These are phyloP conservation scores for Cicer arietinum DNA, from an alignment of 306 rosid species.

Conservation along the genomic window DNA sequence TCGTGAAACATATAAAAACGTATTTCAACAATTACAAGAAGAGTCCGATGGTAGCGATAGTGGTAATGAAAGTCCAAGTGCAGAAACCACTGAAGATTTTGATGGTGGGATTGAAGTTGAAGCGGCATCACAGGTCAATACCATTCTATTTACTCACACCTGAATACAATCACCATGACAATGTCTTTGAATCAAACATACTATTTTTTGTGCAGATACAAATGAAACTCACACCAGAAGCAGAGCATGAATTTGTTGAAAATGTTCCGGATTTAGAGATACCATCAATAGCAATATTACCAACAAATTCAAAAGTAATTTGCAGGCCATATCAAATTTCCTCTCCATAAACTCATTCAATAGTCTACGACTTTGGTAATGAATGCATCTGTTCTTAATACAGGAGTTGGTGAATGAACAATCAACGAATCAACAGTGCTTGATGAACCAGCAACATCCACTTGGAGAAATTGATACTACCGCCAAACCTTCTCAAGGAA, in stretches of 20 bases:
- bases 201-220: not conserved
- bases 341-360: too few relatives aligned
- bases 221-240: not conserved
- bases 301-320: not conserved
- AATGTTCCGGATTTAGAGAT: not conserved
- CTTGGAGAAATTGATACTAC: not conserved
- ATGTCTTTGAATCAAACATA: not conserved
- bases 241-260: constrained; percentile 29
- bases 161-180: not conserved
- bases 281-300: not conserved
- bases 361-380: too few relatives aligned
- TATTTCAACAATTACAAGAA: too few relatives aligned
- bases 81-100: not conserved
- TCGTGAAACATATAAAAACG: accelerated
- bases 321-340: not conserved
- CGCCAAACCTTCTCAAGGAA: not conserved
- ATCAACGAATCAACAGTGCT: not conserved
- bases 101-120: not conserved
- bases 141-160: too few relatives aligned
- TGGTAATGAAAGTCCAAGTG: too few relatives aligned
- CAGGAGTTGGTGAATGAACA: not conserved
- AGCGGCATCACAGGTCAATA: not conserved
- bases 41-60: too few relatives aligned
- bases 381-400: not conserved
- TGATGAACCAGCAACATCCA: not conserved